Evolutionary conservation across 2,329 filamentous ascomycete genomes (phyloP).

Genomic region (Fusarium paranaense): DNA sequence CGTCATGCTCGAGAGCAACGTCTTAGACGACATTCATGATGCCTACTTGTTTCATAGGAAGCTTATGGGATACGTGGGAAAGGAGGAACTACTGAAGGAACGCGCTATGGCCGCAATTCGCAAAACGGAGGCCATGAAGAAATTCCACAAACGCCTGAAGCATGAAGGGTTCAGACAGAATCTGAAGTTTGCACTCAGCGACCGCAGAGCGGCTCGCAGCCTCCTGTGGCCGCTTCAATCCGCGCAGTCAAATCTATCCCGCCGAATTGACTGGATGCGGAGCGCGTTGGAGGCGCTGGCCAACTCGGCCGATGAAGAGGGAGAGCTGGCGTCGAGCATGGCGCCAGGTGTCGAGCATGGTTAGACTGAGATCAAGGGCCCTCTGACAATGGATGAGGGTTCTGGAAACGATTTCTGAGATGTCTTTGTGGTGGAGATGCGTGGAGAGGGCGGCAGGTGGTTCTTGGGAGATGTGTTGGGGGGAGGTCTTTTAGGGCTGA

Average conservation of each 20-base stretch:
- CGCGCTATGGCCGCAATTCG: background rate
- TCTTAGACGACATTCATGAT: background rate
- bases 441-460: background rate
- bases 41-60: background rate
- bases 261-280: background rate
- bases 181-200: background rate
- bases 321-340: background rate
- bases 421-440: background rate
- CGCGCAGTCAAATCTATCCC: background rate
- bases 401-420: background rate
- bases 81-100: background rate
- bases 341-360: background rate
- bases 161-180: accelerated
- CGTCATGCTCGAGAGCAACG: background rate
- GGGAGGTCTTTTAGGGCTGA: background rate
- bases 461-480: background rate
- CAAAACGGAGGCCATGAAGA: background rate
- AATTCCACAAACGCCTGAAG: background rate
- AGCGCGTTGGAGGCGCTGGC: background rate
- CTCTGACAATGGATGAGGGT: background rate
- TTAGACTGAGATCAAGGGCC: background rate
- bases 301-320: background rate
- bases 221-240: background rate
- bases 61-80: background rate
- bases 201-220: background rate